Conservation (phyloP, 2,329 filamentous ascomycete genomes). For the Scedosporium minutisporum region DNA sequence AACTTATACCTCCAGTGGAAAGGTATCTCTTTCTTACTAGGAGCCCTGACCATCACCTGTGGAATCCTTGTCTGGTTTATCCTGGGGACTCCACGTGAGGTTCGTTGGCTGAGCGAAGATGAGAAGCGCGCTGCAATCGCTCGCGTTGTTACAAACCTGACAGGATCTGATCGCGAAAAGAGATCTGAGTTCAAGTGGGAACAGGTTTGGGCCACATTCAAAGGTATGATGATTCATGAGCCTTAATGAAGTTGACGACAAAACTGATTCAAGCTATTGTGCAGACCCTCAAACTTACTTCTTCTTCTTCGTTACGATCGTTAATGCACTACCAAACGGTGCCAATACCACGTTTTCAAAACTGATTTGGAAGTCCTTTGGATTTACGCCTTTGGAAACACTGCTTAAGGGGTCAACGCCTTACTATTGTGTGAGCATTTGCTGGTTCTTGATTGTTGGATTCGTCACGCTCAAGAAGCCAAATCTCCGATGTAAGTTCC, state of each 20-base stretch:
- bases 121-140: constrained; percentile 21
- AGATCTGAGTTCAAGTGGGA: constrained; percentile 18
- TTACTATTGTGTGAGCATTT: constrained; percentile 17
- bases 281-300: constrained; percentile 10
- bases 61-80: too few relatives aligned
- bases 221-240: constrained; percentile 7
- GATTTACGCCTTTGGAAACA: constrained; percentile 21
- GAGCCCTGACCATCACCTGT: too few relatives aligned
- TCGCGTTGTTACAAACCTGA: constrained; percentile 18
- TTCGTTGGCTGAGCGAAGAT: constrained; percentile 9
- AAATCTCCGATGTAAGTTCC: constrained; percentile 17
- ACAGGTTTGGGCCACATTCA: constrained; percentile 18
- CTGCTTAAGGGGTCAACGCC: constrained; percentile 21
- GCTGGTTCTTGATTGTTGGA: constrained; percentile 19
- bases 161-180: constrained; percentile 17
- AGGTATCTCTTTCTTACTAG: too few relatives aligned
- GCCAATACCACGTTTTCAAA: constrained; percentile 22
- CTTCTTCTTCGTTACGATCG: constrained; percentile 23
- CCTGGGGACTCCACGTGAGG: too few relatives aligned
- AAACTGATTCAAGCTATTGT: too few relatives aligned
- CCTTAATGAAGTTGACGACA: too few relatives aligned
- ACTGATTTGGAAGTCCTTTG: constrained; percentile 21
- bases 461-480: constrained; percentile 16
- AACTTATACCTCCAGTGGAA: too few relatives aligned
- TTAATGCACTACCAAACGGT: constrained; percentile 22